Conservation (phyloP, 257 asterid species). For the Capsicum pubescens region DNA sequence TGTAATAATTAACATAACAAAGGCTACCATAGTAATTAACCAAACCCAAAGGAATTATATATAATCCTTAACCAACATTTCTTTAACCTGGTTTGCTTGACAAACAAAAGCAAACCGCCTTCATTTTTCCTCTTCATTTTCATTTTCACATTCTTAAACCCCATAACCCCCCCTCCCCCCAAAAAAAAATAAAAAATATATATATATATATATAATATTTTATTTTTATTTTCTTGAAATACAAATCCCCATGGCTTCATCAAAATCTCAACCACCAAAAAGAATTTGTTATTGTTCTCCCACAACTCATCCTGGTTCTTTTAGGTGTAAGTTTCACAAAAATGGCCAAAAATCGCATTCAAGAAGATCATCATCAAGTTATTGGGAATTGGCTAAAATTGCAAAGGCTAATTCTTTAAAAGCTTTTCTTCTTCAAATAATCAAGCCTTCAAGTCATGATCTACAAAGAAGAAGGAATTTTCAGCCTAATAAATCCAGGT, state of each 20-base stretch:
- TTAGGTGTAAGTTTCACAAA: constrained; percentile 27
- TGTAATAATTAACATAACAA: neutral
- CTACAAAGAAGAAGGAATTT: constrained; percentile 31
- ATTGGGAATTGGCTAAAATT: constrained; percentile 29
- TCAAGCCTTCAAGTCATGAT: constrained; percentile 34
- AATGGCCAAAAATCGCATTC: neutral
- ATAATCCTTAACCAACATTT: neutral
- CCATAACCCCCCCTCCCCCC: too few species aligned
- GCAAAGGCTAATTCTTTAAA: constrained; percentile 27
- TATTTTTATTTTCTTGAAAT: neutral
- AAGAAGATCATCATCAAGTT: constrained; percentile 27
- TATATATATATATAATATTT: too few species aligned
- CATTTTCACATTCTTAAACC: neutral
- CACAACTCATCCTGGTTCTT: constrained; percentile 29
- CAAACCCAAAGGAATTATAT: neutral
- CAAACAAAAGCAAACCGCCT: neutral
- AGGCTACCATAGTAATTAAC: neutral
- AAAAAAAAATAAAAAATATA: neutral
- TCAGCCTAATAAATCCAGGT: constrained; percentile 31
- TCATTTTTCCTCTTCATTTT: neutral
- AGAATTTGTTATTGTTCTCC: constrained; percentile 32
- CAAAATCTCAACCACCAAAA: constrained; percentile 5
- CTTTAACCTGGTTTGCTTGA: constrained; percentile 13
- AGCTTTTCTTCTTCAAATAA: constrained; percentile 27
- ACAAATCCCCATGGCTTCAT: constrained; percentile 28